Evolutionary conservation across 441 rosid species (phyloP), one percentile per base, ranked within the genome.

Genomic region (Adansonia madagascariensis): DNA sequence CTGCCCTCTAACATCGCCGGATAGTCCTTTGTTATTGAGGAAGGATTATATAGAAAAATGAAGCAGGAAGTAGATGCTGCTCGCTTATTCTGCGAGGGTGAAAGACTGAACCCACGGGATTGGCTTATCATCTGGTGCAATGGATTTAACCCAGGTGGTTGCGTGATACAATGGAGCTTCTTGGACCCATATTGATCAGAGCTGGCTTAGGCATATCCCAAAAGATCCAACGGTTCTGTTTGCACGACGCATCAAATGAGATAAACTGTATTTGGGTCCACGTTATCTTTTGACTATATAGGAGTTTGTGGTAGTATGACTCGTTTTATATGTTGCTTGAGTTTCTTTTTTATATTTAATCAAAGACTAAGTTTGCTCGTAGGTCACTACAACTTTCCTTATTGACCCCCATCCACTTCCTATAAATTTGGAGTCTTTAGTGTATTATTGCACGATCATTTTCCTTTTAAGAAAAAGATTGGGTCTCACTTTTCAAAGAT

Each of bases 1-100:
- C 78, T 86, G 46, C 88, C 80, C 64, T 84, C 80, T 12, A 82
- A 59, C 76, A 79, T 86, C 8, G 68, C 39, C 0, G 63, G 35
- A 50, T 44, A 14, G 31, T 14, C 24, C 50, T 52, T 12, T 11
- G 44, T 22, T 62, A 8, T 20, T 3, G 10, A 24, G 17, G 67
- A 31, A 31, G 44, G 43, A 24, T 56, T 49, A 50, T 75, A 24
- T 59, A 41, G 71, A 3, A 64, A 49, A 50, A 43, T 9, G 73
- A 52, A 11, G 7, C 73, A 12, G 20, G 41, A 11, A 79, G 10
- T n/a, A 1, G 5, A 35, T 35, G 11, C 46, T 4, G 49, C 49
- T 44, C 31, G 31, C 31, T 27, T 27, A 27, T 1, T 27, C 31
- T 27, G 31, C 31, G 31, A 27, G 31, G 31, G 1, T 27, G 31